Evolutionary conservation across 2,329 filamentous ascomycete species (phyloP).

Genomic region (Monosporascus sp.): DNA sequence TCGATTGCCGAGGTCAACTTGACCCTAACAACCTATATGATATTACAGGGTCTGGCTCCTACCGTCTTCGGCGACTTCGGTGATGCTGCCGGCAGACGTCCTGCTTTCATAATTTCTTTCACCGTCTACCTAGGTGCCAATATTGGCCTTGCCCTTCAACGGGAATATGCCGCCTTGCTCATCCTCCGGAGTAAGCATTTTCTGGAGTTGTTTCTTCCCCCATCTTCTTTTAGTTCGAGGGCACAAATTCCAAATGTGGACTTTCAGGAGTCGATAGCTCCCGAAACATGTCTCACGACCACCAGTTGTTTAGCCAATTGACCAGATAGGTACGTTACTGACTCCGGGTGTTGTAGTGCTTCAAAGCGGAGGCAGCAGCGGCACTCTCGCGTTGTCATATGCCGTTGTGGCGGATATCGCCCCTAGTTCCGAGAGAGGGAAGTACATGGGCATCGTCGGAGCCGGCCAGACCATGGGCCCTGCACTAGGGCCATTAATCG

Average conservation of each 20-base stretch:
- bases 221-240: too few species aligned
- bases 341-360: too few species aligned
- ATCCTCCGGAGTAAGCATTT: constrained; percentile 58
- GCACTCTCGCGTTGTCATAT: constrained; percentile 65
- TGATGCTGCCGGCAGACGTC: constrained; percentile 56
- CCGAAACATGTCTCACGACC: too few species aligned
- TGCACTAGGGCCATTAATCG: constrained; percentile 55
- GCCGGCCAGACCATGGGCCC: constrained; percentile 53
- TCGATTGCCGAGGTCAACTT: constrained; percentile 40
- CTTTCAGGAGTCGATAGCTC: too few species aligned
- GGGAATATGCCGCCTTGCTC: constrained; percentile 52
- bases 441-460: constrained; percentile 66
- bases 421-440: constrained; percentile 64
- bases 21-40: constrained; percentile 56
- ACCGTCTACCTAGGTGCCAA: constrained; percentile 54
- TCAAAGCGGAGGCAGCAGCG: constrained; percentile 61
- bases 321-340: too few species aligned
- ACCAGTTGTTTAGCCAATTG: too few species aligned
- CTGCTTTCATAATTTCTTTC: constrained; percentile 55
- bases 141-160: constrained; percentile 54
- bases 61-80: constrained; percentile 58
- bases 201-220: too few species aligned
- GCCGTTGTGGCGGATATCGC: constrained; percentile 70
- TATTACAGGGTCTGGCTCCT: constrained; percentile 59
- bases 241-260: too few species aligned